A percentile compares a stretch with the other conserved stretches of the same genome.
Conservation (phyloP, 352 stramenopile species). For the Saprolegnia diclina region DNA sequence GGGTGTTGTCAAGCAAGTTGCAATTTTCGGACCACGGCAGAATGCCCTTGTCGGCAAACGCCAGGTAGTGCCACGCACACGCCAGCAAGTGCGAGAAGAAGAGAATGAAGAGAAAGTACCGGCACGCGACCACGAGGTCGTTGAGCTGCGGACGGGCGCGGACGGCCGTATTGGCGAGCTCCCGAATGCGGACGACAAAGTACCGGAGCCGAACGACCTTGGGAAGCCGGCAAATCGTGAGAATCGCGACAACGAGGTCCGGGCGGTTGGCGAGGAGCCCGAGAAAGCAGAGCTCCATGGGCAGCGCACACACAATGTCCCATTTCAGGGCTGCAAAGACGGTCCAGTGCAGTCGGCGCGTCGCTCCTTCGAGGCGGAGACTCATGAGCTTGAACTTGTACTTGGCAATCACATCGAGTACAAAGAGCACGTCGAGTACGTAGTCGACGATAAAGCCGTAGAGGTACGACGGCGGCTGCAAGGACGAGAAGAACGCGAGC, state of each 20-base stretch:
- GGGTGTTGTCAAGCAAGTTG: conserved; percentile 6
- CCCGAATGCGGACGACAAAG: conserved; percentile 19
- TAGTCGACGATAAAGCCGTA: conserved; percentile 34
- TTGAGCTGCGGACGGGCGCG: not conserved
- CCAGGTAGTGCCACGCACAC: conserved; percentile 23
- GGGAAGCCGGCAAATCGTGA: conserved; percentile 19
- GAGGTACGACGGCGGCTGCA: conserved; percentile 22
- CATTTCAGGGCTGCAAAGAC: conserved; percentile 14
- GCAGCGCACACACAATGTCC: conserved; percentile 24
- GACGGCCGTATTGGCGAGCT: conserved; percentile 16
- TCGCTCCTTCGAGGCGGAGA: not conserved
- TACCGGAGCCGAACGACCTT: conserved; percentile 22
- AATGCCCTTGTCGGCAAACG: conserved; percentile 26
- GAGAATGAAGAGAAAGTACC: conserved; percentile 26
- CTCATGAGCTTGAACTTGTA: conserved; percentile 16
- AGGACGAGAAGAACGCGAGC: conserved; percentile 34
- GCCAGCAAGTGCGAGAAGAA: conserved; percentile 26
- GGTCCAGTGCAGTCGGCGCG: not conserved
- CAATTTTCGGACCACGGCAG: conserved; percentile 19
- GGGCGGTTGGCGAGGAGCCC: not conserved
- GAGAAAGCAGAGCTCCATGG: conserved; percentile 17
- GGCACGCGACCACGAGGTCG: conserved; percentile 20
- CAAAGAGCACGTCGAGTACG: conserved; percentile 36
- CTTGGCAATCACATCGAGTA: conserved; percentile 38
- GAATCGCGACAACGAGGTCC: conserved; percentile 10